Evolutionary conservation across 2,329 filamentous ascomycete genomes (phyloP).

Genomic region (Xylariaceae sp.): DNA sequence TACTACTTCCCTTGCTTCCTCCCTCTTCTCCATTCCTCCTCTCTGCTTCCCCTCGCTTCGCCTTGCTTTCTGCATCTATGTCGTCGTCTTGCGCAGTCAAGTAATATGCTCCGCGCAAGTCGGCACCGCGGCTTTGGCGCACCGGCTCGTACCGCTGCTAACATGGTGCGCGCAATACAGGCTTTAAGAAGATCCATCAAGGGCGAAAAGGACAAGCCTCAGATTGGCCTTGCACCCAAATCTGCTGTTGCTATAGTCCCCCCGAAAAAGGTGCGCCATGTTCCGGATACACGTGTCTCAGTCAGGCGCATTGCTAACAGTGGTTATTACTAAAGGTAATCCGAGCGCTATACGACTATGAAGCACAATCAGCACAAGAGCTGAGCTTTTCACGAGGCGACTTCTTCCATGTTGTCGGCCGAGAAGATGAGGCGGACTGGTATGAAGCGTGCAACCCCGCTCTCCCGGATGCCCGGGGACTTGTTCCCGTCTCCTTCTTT

Average conservation of each 20-base stretch:
- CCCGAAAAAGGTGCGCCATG: slow-evolving; percentile 74
- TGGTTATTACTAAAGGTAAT: slow-evolving; percentile 63
- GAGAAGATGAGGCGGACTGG: slow-evolving; percentile 92
- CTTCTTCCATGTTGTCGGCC: slow-evolving; percentile 95
- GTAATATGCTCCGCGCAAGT: slow-evolving; percentile 27
- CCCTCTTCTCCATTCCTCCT: slow-evolving; percentile 9
- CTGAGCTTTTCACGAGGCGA: slow-evolving; percentile 91
- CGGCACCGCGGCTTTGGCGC: slow-evolving; percentile 24
- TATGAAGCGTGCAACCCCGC: slow-evolving; percentile 97
- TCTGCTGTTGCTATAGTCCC: slow-evolving; percentile 83
- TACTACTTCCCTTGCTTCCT: slow-evolving; percentile 7
- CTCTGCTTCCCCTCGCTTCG: background rate
- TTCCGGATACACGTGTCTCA: background rate
- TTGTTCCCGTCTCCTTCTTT: slow-evolving; percentile 93
- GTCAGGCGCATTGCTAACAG: slow-evolving; percentile 19
- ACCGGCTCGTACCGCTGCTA: slow-evolving; percentile 26
- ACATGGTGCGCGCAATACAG: slow-evolving; percentile 47
- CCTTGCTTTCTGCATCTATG: slow-evolving; percentile 16
- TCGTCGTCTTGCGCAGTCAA: slow-evolving; percentile 10
- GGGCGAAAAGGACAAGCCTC: slow-evolving; percentile 74
- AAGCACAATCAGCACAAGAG: slow-evolving; percentile 69
- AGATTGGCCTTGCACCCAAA: slow-evolving; percentile 75
- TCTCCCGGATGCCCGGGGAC: slow-evolving; percentile 76
- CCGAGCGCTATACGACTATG: slow-evolving; percentile 90
- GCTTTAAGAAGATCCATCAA: slow-evolving; percentile 85